These are phyloP conservation scores for Phytopythium boreale DNA, from an alignment of 352 stramenopile genomes.

Conservation along the genomic window DNA sequence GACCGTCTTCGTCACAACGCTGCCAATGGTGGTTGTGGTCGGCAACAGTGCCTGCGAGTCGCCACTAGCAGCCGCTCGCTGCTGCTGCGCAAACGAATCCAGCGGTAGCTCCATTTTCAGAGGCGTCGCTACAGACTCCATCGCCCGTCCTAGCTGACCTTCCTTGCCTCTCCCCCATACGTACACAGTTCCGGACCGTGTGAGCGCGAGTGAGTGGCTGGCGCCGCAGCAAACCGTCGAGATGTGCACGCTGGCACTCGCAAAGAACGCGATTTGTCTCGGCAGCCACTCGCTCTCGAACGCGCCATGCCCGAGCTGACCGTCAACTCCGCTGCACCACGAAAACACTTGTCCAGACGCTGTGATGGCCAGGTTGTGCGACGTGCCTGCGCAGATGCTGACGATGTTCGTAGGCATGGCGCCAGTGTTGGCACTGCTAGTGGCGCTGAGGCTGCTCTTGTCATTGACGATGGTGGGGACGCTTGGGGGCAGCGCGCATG, in stretches of 20 bases:
- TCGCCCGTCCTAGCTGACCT: constrained; percentile 43
- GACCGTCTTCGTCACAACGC: constrained; percentile 12
- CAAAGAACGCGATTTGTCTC: constrained; percentile 45
- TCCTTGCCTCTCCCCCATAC: constrained; percentile 49
- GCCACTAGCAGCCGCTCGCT: neutral
- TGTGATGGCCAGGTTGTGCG: constrained; percentile 52
- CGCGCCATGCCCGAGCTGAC: constrained; percentile 50
- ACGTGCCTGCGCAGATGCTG: constrained; percentile 37
- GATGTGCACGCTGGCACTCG: constrained; percentile 20
- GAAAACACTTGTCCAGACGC: constrained; percentile 55
- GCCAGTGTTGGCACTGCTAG: neutral
- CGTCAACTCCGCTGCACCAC: constrained; percentile 56
- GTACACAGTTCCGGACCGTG: constrained; percentile 44
- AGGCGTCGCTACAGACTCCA: constrained; percentile 5
- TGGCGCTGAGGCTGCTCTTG: neutral
- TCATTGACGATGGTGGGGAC: neutral
- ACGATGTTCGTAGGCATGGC: constrained; percentile 28
- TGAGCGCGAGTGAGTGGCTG: constrained; percentile 51
- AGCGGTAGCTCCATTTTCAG: constrained; percentile 19
- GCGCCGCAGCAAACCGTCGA: constrained; percentile 30
- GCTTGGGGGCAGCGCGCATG: constrained; percentile 16
- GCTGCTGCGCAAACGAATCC: constrained; percentile 18
- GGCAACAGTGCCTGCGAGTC: neutral
- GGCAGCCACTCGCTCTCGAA: constrained; percentile 60
- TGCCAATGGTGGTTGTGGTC: neutral